phyloP scores from a whole-genome alignment of 192 early-diverging fungal species.

The Geranomyces variabilis region DNA sequence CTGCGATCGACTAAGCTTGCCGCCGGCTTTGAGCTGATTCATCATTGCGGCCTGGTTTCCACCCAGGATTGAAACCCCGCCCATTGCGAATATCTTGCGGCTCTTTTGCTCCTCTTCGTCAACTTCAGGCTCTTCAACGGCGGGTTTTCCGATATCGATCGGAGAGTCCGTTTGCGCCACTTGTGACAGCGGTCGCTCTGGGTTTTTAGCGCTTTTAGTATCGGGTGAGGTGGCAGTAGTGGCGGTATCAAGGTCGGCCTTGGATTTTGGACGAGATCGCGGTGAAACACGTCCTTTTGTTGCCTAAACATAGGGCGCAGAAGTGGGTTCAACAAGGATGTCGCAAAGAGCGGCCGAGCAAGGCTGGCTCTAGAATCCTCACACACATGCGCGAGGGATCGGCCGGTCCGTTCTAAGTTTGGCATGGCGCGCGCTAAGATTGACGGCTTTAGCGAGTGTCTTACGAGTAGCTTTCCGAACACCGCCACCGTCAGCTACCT shows the following conservation, averaged over 20 bases:
- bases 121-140: not conserved
- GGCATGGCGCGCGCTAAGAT: conserved; percentile 7
- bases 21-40: conserved; percentile 19
- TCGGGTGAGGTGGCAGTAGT: too few relatives aligned
- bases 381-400: conserved; percentile 21
- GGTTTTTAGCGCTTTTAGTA: too few relatives aligned
- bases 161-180: not conserved
- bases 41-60: conserved; percentile 23
- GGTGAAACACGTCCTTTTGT: conserved; percentile 16
- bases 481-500: too few relatives aligned
- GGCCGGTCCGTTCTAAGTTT: not conserved
- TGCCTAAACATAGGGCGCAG: not conserved
- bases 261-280: conserved; percentile 15
- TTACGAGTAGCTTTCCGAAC: too few relatives aligned
- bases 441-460: too few relatives aligned
- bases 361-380: not conserved
- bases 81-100: conserved; percentile 26
- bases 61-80: conserved; percentile 22
- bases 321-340: too few relatives aligned
- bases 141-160: not conserved
- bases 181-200: not conserved
- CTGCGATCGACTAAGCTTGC: not conserved
- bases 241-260: not conserved
- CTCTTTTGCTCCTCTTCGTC: conserved; percentile 18
- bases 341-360: too few relatives aligned